A percentile compares a stretch with the other conserved stretches of the same genome.
phyloP scores from a whole-genome alignment of 1,284 basidiomycete species.

The Polyporus tsugae region DNA sequence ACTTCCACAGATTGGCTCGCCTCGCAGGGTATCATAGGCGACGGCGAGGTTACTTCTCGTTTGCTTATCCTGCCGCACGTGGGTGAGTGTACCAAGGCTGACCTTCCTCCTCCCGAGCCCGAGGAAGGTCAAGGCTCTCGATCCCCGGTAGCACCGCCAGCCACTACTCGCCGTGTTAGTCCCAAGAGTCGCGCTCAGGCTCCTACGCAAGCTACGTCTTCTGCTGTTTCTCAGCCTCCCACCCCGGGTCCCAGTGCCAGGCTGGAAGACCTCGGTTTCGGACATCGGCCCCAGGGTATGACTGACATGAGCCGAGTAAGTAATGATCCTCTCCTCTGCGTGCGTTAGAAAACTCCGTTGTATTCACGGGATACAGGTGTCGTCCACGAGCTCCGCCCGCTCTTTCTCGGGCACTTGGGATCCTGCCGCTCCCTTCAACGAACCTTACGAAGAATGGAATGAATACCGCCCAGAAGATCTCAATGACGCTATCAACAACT shows the following conservation, averaged over 20 bases:
- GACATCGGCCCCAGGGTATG: constrained; percentile 10
- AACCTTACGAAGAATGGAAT: constrained; percentile 22
- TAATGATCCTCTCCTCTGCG: not conserved
- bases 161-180: not conserved
- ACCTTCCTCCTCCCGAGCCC: constrained; percentile 14
- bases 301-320: constrained; percentile 19
- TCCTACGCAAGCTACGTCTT: constrained; percentile 2
- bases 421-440: constrained; percentile 7
- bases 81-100: constrained; percentile 2
- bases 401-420: constrained; percentile 33
- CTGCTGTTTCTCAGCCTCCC: not conserved
- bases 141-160: not conserved
- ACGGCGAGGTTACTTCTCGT: constrained; percentile 16
- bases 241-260: not conserved
- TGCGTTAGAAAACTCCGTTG: not conserved
- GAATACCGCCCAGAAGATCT: constrained; percentile 30
- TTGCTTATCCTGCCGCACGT: constrained; percentile 10
- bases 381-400: constrained; percentile 19
- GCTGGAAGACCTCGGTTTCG: constrained; percentile 4
- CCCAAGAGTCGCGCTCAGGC: constrained; percentile 4
- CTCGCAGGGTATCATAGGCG: constrained; percentile 37
- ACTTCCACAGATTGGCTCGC: constrained; percentile 37
- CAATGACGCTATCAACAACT: constrained; percentile 24
- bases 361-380: constrained; percentile 10
- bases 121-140: constrained; percentile 11